Evolutionary conservation across 257 asterid species (phyloP).

Genomic region (Fraxinus quadrangulata): DNA sequence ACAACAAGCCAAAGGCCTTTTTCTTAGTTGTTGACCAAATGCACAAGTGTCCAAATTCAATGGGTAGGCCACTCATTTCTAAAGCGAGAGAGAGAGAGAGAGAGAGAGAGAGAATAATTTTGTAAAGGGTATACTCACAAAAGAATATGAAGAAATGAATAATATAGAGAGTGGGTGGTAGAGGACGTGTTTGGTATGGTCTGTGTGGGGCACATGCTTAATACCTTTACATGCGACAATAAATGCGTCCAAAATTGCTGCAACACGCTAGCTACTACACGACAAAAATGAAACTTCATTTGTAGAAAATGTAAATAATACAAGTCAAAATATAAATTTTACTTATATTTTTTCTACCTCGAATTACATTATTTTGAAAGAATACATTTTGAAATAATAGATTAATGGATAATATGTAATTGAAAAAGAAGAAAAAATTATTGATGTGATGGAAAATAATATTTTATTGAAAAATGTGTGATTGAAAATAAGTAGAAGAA

Average conservation of each 20-base stretch:
- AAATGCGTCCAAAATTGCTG: constrained; percentile 39
- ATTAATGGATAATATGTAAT: too few relatives aligned
- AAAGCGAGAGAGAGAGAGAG: constrained; percentile 1
- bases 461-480: too few relatives aligned
- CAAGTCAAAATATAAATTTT: too few relatives aligned
- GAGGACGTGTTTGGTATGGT: constrained; percentile 23
- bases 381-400: too few relatives aligned
- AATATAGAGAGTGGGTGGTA: too few relatives aligned
- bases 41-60: constrained; percentile 40
- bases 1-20: constrained; percentile 51
- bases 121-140: background rate
- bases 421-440: too few relatives aligned
- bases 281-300: background rate
- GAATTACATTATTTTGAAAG: too few relatives aligned
- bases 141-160: too few relatives aligned
- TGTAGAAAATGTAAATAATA: too few relatives aligned
- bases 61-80: constrained; percentile 21
- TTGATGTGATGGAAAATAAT: too few relatives aligned
- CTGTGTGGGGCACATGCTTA: constrained; percentile 66
- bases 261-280: constrained; percentile 24
- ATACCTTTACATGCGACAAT: constrained; percentile 62
- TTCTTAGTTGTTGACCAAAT: constrained; percentile 73
- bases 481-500: too few relatives aligned
- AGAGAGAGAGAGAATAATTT: background rate
- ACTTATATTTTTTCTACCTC: too few relatives aligned